Evolutionary conservation across 306 rosid species (phyloP).

Genomic region (Cotoneaster glaucophyllus): DNA sequence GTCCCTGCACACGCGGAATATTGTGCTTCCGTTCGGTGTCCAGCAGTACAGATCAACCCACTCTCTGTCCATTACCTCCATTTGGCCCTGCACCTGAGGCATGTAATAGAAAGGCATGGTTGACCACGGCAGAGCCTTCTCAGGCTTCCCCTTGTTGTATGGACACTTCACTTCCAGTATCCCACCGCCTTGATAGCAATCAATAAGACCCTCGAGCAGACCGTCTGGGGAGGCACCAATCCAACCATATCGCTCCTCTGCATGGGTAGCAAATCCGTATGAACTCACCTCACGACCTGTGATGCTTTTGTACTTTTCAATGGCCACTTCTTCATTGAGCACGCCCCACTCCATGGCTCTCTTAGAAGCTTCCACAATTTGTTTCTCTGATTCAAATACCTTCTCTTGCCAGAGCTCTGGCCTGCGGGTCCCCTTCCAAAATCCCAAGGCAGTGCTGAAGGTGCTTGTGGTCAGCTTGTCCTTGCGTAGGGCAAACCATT

Average conservation of each 20-base stretch:
- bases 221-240: constrained; percentile 98
- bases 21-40: constrained; percentile 89
- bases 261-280: constrained; percentile 71
- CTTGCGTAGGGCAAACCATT: constrained; percentile 95
- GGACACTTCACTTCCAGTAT: constrained; percentile 95
- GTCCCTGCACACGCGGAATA: constrained; percentile 62
- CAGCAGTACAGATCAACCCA: constrained; percentile 93
- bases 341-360: constrained; percentile 95
- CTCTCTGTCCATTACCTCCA: constrained; percentile 89
- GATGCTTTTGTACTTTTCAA: constrained; percentile 64
- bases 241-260: constrained; percentile 58
- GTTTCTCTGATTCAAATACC: constrained; percentile 47
- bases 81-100: constrained; percentile 96
- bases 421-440: constrained; percentile 85
- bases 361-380: constrained; percentile 29
- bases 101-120: constrained; percentile 86
- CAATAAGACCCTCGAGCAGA: constrained; percentile 76
- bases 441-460: constrained; percentile 88
- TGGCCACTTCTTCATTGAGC: constrained; percentile 64
- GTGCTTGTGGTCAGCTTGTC: constrained; percentile 90
- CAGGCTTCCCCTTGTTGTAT: constrained; percentile 92
- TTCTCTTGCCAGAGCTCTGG: constrained; percentile 81
- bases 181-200: constrained; percentile 54
- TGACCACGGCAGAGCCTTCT: constrained; percentile 79
- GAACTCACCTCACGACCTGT: constrained; percentile 67